Conservation (phyloP, 495 filamentous ascomycete genomes). For the Amniculicola lignicola region DNA sequence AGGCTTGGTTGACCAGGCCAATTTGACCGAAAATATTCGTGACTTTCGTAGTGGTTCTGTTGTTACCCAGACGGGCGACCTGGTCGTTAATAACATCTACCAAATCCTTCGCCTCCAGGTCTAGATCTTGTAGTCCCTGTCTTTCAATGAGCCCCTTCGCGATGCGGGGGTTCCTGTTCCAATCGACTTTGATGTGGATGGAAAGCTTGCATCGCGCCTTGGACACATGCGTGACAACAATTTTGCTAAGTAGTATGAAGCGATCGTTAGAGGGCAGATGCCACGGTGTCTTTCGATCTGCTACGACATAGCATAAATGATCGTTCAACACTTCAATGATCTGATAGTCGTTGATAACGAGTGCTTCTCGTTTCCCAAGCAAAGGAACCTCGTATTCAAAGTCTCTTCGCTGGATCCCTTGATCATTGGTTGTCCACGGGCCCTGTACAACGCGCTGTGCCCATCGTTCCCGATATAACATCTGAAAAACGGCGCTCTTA, state of each 20-base stretch:
- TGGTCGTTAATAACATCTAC: constrained; percentile 83
- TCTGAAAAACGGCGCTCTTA: constrained; percentile 88
- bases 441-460: constrained; percentile 71
- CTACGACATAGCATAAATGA: constrained; percentile 92
- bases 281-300: constrained; percentile 84
- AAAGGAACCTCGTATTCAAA: constrained; percentile 60
- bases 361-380: constrained; percentile 12
- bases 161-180: constrained; percentile 64
- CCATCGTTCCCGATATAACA: constrained; percentile 79
- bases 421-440: constrained; percentile 71
- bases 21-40: constrained; percentile 86
- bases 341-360: constrained; percentile 73
- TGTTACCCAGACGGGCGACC: constrained; percentile 73
- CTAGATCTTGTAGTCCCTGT: constrained; percentile 75
- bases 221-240: constrained; percentile 87
- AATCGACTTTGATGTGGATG: constrained; percentile 82
- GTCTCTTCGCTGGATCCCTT: constrained; percentile 66
- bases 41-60: constrained; percentile 84
- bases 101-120: constrained; percentile 79
- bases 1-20: constrained; percentile 64
- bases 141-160: constrained; percentile 71
- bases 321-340: constrained; percentile 89
- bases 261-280: constrained; percentile 75
- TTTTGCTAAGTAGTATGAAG: constrained; percentile 83
- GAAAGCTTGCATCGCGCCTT: constrained; percentile 91